phyloP scores from a whole-genome alignment of 1,284 basidiomycete genomes.

The Ustilago shanxiensis region DNA sequence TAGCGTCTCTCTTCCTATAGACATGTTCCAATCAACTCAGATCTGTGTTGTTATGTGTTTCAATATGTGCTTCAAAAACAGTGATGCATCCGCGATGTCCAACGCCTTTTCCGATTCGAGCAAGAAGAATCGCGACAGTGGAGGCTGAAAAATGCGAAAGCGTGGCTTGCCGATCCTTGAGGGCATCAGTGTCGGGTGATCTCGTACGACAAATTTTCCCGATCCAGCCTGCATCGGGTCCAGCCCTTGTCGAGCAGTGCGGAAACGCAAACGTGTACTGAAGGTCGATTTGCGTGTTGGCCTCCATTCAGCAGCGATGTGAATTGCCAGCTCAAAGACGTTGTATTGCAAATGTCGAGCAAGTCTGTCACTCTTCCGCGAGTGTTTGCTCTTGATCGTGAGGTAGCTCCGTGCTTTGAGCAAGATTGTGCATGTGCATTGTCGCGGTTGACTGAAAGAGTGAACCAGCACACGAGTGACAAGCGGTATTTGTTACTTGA shows the following conservation, averaged over 20 bases:
- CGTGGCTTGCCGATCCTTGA: slow-evolving; percentile 1
- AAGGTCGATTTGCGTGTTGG: no score
- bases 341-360: no score
- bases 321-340: no score
- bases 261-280: background rate
- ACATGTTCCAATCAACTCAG: background rate
- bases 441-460: no score
- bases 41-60: background rate
- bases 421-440: background rate
- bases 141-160: background rate
- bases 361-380: no score
- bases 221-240: background rate
- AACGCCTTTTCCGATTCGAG: no score
- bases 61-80: no score
- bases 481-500: no score
- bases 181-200: background rate
- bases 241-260: background rate
- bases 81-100: no score
- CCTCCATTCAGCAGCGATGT: no score
- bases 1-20: background rate
- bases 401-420: background rate
- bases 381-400: background rate
- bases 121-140: background rate
- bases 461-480: no score
- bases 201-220: background rate